Conservation (phyloP, 1,284 basidiomycete species). For the Marasmius oreades region DNA sequence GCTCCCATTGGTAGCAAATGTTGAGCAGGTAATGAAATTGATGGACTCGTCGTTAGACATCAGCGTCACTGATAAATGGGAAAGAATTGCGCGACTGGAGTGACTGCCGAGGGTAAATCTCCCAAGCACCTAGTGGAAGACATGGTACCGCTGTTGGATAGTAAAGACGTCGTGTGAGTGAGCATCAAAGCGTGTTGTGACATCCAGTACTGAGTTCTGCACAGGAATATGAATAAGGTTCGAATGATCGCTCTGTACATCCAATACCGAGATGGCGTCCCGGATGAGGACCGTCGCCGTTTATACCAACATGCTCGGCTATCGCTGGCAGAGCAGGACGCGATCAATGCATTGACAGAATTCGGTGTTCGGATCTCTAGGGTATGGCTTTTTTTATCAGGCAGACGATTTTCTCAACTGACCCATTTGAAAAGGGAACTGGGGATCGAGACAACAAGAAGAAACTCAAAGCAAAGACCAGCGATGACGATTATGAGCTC, state of each 20-base stretch:
- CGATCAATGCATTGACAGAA: constrained; percentile 83
- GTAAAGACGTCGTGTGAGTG: constrained; percentile 74
- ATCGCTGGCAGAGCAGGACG: constrained; percentile 88
- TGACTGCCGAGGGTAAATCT: constrained; percentile 84
- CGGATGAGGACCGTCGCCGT: constrained; percentile 92
- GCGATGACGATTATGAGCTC: constrained; percentile 91
- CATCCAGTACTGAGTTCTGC: constrained; percentile 11
- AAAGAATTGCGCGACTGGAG: constrained; percentile 88
- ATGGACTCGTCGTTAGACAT: background rate
- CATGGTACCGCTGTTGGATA: constrained; percentile 96
- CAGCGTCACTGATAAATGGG: constrained; percentile 5
- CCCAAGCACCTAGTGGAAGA: constrained; percentile 95
- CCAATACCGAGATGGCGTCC: constrained; percentile 93
- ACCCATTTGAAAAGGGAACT: constrained; percentile 42
- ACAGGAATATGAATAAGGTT: constrained; percentile 90
- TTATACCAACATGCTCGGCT: constrained; percentile 97
- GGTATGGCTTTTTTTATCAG: constrained; percentile 40
- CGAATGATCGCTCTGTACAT: constrained; percentile 97
- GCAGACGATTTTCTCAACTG: background rate
- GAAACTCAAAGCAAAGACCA: constrained; percentile 76
- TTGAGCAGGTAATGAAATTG: constrained; percentile 76
- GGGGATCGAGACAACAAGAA: constrained; percentile 75
- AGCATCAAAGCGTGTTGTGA: constrained; percentile 3
- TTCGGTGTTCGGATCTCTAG: constrained; percentile 85
- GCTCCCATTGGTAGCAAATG: constrained; percentile 80